Conservation (phyloP, 768 basidiomycete species). For the Lyophyllum decastes region DNA sequence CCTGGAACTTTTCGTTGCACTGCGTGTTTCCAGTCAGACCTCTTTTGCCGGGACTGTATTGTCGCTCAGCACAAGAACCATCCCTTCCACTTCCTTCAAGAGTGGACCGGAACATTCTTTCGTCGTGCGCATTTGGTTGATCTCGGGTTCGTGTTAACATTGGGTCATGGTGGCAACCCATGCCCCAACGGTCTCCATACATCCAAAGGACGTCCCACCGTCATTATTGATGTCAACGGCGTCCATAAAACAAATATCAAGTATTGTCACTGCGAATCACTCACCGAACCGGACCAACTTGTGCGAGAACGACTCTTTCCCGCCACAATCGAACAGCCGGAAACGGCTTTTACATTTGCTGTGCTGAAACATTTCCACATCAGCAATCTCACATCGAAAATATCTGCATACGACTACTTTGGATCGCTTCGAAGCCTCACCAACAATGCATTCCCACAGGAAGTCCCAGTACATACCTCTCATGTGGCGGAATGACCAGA, state of each 20-base stretch:
- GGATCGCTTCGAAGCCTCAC: background rate
- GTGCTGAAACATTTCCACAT: background rate
- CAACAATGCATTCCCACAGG: background rate
- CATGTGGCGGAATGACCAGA: too few species aligned
- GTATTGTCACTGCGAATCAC: background rate
- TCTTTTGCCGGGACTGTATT: background rate
- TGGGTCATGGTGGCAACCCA: background rate
- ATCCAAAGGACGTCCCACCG: background rate
- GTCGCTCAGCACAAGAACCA: background rate
- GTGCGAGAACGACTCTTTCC: background rate
- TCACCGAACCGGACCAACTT: background rate
- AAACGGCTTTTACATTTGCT: background rate
- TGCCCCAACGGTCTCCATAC: background rate
- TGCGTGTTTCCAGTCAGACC: background rate
- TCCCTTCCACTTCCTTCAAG: background rate
- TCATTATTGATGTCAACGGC: background rate
- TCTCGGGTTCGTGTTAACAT: background rate
- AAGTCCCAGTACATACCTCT: background rate
- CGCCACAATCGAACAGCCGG: background rate
- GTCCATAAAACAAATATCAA: background rate
- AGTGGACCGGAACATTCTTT: background rate
- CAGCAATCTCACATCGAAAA: background rate
- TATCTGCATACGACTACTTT: background rate
- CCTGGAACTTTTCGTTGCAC: background rate
- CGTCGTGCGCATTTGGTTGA: background rate